Base-by-base conservation (phyloP, 805 yeast genomes). In the Starmerella stellata region DNA sequence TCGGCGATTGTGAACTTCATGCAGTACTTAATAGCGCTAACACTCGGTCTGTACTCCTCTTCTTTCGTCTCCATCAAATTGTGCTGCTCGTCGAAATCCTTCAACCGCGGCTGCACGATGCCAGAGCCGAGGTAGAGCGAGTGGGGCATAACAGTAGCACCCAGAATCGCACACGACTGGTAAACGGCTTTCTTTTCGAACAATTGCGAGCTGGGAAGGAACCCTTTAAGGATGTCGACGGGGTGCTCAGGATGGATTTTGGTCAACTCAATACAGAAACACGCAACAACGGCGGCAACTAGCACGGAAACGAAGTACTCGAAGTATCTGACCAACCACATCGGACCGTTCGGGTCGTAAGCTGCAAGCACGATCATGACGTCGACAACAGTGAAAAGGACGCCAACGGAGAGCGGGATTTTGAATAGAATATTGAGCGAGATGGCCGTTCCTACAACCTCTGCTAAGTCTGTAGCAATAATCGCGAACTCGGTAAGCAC, bases 111-210 rank as follows among this genome's bases (percentile, higher is more conserved):
- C 55, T 82, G 92, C 5, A 82, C 95, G 36, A 83, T 62, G 4
- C 90, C 87, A 0, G 90, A 77, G 1, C 94, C 94, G 40, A 83
- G 61, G 50, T 78, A 81, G 36, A 83, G 61, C 1, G 85, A 75
- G 53, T 83, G 94, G 2, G 95, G 95, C 95, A 83, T 83, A 19
- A 83, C 94, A 0, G 94, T 83, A 9, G 95, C 94, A 19, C 95
- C 95, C 38, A 82, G 63, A 36, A 83, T 79, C 20, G 93, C 94
- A 47, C 85, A 64, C 19, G 87, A 72, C 17, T 81, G 60, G 52
- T 75, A 82, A 21, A 79, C 58, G 0, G 93, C 90, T 51, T 69
- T 66, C 51, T 68, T 71, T 48, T 73, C 74, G 21, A 63, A 58
- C 39, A 72, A 63, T 38, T 72, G 65, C n/a, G 53, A 58, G 9